Evolutionary conservation across 441 rosid species (phyloP).

Genomic region (Macaranga tanarius): DNA sequence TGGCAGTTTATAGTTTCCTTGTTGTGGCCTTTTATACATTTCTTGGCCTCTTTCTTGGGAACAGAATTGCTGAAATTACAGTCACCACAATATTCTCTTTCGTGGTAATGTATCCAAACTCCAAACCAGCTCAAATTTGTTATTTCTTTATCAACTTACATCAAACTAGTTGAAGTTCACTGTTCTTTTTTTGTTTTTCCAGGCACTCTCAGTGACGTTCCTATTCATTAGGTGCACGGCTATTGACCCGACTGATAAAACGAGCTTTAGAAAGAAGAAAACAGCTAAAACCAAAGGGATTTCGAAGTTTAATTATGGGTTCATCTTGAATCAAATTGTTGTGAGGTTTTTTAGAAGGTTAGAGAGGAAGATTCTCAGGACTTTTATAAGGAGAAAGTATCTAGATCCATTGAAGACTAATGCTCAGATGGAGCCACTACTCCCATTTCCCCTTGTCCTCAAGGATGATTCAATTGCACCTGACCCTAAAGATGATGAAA

Average conservation of each 20-base stretch:
- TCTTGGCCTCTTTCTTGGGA: slow-evolving; percentile 78
- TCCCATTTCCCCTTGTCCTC: slow-evolving; percentile 77
- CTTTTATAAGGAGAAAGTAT: slow-evolving; percentile 76
- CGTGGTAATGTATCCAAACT: slow-evolving; percentile 49
- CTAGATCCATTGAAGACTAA: slow-evolving; percentile 71
- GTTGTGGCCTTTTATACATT: slow-evolving; percentile 67
- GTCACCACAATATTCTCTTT: slow-evolving; percentile 56
- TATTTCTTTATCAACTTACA: not conserved
- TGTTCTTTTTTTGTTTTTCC: slow-evolving; percentile 22
- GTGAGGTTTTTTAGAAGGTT: slow-evolving; percentile 68
- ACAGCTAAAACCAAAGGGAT: slow-evolving; percentile 47
- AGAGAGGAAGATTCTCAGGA: slow-evolving; percentile 82
- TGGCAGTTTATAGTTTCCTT: slow-evolving; percentile 65
- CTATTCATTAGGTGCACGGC: slow-evolving; percentile 81
- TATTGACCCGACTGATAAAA: slow-evolving; percentile 80
- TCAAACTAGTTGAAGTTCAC: slow-evolving; percentile 10
- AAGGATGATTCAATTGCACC: slow-evolving; percentile 77
- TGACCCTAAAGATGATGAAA: slow-evolving; percentile 66
- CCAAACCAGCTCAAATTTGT: not conserved
- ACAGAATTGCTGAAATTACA: slow-evolving; percentile 64
- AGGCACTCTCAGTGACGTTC: slow-evolving; percentile 74
- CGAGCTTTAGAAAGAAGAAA: slow-evolving; percentile 64
- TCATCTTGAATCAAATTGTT: slow-evolving; percentile 67
- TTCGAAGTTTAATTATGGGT: slow-evolving; percentile 62
- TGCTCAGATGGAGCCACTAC: slow-evolving; percentile 68